phyloP scores from a whole-genome alignment of 441 rosid species.

The Viola pubescens region DNA sequence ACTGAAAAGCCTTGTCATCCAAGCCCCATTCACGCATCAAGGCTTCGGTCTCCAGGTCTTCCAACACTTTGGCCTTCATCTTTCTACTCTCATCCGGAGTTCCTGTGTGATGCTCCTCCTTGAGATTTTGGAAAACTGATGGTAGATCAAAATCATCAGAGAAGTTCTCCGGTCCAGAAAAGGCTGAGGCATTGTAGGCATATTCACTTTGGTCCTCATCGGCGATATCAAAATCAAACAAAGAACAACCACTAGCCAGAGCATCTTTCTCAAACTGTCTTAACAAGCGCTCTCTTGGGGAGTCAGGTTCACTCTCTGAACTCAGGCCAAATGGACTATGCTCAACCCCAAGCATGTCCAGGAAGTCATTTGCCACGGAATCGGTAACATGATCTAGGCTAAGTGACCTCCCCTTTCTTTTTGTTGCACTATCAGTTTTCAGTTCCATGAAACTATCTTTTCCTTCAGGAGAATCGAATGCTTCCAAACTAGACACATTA shows the following conservation, averaged over 20 bases:
- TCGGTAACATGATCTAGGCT: slow-evolving; percentile 52
- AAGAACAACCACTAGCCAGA: slow-evolving; percentile 46
- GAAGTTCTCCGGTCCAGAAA: slow-evolving; percentile 32
- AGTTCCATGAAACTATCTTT: slow-evolving; percentile 30
- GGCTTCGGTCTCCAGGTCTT: slow-evolving; percentile 74
- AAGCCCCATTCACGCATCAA: slow-evolving; percentile 91
- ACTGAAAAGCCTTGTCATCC: slow-evolving; percentile 66
- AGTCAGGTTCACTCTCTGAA: slow-evolving; percentile 84
- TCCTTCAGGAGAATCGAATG: slow-evolving; percentile 44
- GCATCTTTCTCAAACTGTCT: slow-evolving; percentile 85
- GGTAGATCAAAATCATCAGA: slow-evolving; percentile 44
- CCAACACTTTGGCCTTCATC: slow-evolving; percentile 58
- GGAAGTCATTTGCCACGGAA: slow-evolving; percentile 72
- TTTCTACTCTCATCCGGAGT: slow-evolving; percentile 32
- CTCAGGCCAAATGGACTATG: slow-evolving; percentile 59
- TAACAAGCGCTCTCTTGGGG: slow-evolving; percentile 84
- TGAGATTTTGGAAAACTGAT: slow-evolving; percentile 46
- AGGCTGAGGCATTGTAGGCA: slow-evolving; percentile 27
- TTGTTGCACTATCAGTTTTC: slow-evolving; percentile 24
- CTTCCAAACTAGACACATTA: slow-evolving; percentile 51
- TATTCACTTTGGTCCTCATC: slow-evolving; percentile 37
- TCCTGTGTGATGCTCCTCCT: slow-evolving; percentile 46
- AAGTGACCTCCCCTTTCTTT: slow-evolving; percentile 29
- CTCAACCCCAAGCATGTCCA: slow-evolving; percentile 76
- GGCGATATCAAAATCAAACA: slow-evolving; percentile 47